Conservation (phyloP, 139 green algal genomes). For the Coelastrella sp. region DNA sequence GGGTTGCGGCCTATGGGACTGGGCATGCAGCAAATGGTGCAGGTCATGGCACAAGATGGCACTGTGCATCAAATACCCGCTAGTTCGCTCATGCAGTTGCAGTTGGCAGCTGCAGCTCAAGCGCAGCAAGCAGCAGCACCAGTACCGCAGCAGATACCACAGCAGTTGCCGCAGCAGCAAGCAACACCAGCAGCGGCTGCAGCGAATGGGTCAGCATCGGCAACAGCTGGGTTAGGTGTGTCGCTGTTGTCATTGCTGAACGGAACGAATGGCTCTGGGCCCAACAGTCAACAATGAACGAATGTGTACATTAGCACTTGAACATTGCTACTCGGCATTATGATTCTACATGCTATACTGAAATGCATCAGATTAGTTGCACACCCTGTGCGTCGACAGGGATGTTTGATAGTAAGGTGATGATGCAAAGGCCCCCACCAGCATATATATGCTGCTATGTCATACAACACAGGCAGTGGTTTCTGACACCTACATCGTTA, state of each 20-base stretch:
- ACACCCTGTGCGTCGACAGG: no score
- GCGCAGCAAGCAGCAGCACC: neutral
- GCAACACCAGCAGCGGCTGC: neutral
- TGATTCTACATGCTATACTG: no score
- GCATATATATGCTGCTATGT: no score
- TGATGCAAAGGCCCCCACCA: no score
- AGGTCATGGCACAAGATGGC: conserved; percentile 37
- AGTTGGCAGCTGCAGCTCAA: conserved; percentile 24
- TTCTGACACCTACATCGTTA: no score
- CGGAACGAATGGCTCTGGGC: neutral
- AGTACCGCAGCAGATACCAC: neutral
- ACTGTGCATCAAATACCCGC: conserved; percentile 39
- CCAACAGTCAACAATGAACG: neutral
- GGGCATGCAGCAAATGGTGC: conserved; percentile 42
- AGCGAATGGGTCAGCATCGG: neutral
- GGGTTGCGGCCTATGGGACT: conserved; percentile 15
- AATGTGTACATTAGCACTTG: no score
- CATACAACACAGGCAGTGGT: no score
- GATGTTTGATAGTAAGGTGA: no score
- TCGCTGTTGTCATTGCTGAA: conserved; percentile 33
- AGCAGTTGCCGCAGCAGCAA: neutral
- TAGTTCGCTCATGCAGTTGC: conserved; percentile 14
- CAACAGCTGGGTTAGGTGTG: neutral
- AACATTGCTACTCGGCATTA: no score
- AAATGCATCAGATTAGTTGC: no score